phyloP scores from a whole-genome alignment of 2,329 filamentous ascomycete species.

The Scedosporium boydii region DNA sequence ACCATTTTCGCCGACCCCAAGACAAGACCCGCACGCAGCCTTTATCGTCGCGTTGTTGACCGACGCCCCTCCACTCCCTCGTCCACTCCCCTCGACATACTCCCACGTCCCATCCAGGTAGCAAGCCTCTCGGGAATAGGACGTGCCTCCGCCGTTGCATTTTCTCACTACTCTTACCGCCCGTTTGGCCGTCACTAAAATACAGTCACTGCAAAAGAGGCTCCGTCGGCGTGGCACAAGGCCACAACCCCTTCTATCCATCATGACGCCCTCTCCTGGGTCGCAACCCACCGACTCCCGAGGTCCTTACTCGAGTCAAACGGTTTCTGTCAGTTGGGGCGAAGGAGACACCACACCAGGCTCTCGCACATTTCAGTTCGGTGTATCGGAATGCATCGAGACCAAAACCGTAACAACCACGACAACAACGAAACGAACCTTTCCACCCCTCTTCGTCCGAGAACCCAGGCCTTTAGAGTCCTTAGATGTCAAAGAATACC shows the following conservation, averaged over 20 bases:
- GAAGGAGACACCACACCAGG: slow-evolving; percentile 26
- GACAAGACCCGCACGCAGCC: background rate
- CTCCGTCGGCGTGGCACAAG: background rate
- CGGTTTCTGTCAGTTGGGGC: slow-evolving; percentile 37
- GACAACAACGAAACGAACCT: slow-evolving; percentile 75
- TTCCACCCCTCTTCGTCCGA: slow-evolving; percentile 74
- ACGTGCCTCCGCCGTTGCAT: background rate
- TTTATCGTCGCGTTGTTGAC: slow-evolving; percentile 4
- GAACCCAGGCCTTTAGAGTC: slow-evolving; percentile 60
- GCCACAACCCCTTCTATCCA: slow-evolving; percentile 6
- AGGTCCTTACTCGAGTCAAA: slow-evolving; percentile 29
- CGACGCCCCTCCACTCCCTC: background rate
- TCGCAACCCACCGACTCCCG: slow-evolving; percentile 11
- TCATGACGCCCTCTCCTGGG: slow-evolving; percentile 28
- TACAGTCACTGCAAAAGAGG: background rate
- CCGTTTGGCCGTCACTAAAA: background rate
- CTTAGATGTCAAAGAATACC: slow-evolving; percentile 83
- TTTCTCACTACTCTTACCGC: background rate
- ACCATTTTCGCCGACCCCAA: background rate
- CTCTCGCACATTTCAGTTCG: slow-evolving; percentile 38
- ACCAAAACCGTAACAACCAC: slow-evolving; percentile 78
- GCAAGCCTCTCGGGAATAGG: background rate
- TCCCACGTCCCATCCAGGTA: background rate
- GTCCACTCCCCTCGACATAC: background rate
- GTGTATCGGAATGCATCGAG: slow-evolving; percentile 56